Evolutionary conservation across 805 yeast genomes (phyloP), one percentile per base, ranked within the genome.

Genomic region (Vanderwaltozyma polyspora): DNA sequence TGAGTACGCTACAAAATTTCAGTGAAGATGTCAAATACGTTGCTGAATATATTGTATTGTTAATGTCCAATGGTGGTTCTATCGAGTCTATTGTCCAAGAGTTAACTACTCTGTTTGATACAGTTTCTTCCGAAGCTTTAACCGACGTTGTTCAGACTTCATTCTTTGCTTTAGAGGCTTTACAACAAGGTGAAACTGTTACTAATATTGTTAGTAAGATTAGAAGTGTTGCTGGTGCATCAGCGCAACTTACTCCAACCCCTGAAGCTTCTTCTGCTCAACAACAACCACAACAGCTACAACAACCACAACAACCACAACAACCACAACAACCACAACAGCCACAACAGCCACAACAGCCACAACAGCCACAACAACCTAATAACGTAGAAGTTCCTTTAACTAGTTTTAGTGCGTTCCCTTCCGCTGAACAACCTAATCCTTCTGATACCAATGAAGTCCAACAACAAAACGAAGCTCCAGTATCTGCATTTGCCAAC

Each of bases 31-130:
- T 69, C 18, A 64, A 60, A 29, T 79, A 76, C 45, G 76, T 78
- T 28, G 82, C 91, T 11, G 91, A 81, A 55, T 81, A 72, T 49
- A 74, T 81, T 37, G 68, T 76, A n/a, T 68, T 79, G 29, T 62
- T 81, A 54, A 77, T 81, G 40, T 76, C 78, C 11, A 79, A 78
- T 44, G 76, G 78, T 45, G 74, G 78, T 48, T 60, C 74, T 5
- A 70, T 78, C 10, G 66, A 63, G 13, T 80, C 76, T 34, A 76
- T 80, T 24, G 67, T 70, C 14, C 59, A 58, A 14, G 91, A 81
- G 49, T 65, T 82, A 21, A 62, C 71, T 24, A 69, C 72, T 29
- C 60, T 80, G 33, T 74, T 79, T 41, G 79, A 78, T 35, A 68
- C 72, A 14, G 71, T 78, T 32, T 72, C 77, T 28, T 68, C 71